Conservation (phyloP, 106 monocot species). For the Dendrobium nobile region DNA sequence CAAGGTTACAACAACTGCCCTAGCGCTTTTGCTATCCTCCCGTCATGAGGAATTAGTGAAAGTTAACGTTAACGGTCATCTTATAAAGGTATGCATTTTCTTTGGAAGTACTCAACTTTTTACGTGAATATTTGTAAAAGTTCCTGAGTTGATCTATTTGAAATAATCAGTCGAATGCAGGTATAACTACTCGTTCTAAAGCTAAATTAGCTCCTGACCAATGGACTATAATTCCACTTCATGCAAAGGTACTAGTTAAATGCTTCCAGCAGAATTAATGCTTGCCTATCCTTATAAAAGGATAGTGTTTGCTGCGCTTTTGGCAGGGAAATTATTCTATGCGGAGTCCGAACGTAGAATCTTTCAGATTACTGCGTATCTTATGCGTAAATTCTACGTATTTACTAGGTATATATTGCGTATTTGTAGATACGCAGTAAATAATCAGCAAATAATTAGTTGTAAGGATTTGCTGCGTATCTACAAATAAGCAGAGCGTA, state of each 20-base stretch:
- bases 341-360: no score
- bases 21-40: conserved; percentile 69
- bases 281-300: background rate
- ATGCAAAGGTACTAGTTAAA: conserved; percentile 54
- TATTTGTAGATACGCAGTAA: no score
- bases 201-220: conserved; percentile 66
- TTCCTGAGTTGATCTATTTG: conserved; percentile 10
- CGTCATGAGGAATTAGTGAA: conserved; percentile 55
- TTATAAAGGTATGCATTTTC: conserved; percentile 52
- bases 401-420: no score
- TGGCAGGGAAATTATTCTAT: no score
- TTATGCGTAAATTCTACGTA: no score
- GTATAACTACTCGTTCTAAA: conserved; percentile 93
- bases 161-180: conserved; percentile 50
- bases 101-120: conserved; percentile 2
- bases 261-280: background rate
- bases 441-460: no score
- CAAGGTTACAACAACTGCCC: conserved; percentile 86
- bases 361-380: no score
- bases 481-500: no score
- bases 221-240: conserved; percentile 77
- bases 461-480: no score
- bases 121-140: background rate
- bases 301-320: background rate
- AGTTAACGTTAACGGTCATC: conserved; percentile 69